A percentile compares a stretch with the other conserved stretches of the same genome.
phyloP scores from a whole-genome alignment of 257 asterid species.

The Buddleja alternifolia region DNA sequence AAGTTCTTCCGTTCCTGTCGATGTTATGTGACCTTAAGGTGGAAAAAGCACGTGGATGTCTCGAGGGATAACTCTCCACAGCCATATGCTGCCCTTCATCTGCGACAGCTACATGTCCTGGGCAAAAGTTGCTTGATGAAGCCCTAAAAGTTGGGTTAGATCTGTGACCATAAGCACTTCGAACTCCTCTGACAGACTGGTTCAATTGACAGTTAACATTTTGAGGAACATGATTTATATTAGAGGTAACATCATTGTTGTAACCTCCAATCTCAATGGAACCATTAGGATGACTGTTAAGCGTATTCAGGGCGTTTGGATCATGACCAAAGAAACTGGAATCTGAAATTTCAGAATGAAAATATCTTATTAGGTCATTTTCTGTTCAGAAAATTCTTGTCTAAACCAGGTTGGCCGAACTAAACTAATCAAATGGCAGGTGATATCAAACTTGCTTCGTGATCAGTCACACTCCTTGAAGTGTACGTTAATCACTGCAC shows the following conservation, averaged over 20 bases:
- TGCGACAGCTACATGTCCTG: conserved; percentile 47
- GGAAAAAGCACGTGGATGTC: conserved; percentile 54
- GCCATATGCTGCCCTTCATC: conserved; percentile 55
- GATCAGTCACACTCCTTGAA: too few species aligned
- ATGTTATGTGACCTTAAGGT: conserved; percentile 43
- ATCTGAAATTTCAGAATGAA: conserved; percentile 47
- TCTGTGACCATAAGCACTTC: conserved; percentile 57
- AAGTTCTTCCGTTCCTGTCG: conserved; percentile 56
- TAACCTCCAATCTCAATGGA: conserved; percentile 50
- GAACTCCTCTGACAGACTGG: conserved; percentile 59
- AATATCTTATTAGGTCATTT: conserved; percentile 20
- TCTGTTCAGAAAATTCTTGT: neutral
- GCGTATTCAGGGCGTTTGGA: conserved; percentile 41
- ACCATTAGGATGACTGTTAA: conserved; percentile 44
- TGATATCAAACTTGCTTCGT: too few species aligned
- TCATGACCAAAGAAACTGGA: conserved; percentile 53
- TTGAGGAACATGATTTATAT: conserved; percentile 51
- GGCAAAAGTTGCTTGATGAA: conserved; percentile 54
- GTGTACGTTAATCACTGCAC: too few species aligned
- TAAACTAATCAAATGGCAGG: too few species aligned
- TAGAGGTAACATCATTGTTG: conserved; percentile 43
- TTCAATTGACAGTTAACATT: conserved; percentile 37
- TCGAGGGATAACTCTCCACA: conserved; percentile 50
- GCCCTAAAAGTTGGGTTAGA: conserved; percentile 53
- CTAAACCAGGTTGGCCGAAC: too few species aligned